phyloP scores from a whole-genome alignment of 768 basidiomycete genomes.

The Boletus vermiculosoides region DNA sequence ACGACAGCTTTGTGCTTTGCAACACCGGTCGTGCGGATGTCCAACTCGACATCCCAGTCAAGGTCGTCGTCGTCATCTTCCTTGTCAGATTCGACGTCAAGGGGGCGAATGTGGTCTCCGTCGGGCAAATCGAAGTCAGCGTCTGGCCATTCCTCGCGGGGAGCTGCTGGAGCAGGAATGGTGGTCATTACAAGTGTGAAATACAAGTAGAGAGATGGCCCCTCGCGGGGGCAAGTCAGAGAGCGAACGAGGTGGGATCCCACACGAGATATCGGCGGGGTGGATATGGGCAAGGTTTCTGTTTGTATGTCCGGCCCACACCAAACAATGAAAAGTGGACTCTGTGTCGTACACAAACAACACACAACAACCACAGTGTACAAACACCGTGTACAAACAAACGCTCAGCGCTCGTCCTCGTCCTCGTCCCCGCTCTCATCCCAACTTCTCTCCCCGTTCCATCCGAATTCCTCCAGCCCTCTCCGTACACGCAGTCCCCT shows the following conservation, averaged over 20 bases:
- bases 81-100: constrained; percentile 58
- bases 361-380: constrained; percentile 18
- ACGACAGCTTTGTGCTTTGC: constrained; percentile 44
- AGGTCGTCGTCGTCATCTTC: constrained; percentile 60
- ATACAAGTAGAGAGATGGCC: constrained; percentile 21
- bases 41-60: constrained; percentile 83
- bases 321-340: constrained; percentile 36
- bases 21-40: constrained; percentile 56
- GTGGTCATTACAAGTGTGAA: constrained; percentile 47
- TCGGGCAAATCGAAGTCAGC: constrained; percentile 86
- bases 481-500: constrained; percentile 62
- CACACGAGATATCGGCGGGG: neutral
- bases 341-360: constrained; percentile 32
- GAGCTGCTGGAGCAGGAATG: constrained; percentile 55
- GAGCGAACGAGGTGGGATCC: constrained; percentile 2
- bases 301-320: neutral
- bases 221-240: constrained; percentile 20
- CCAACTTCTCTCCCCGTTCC: constrained; percentile 15
- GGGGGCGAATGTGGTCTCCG: constrained; percentile 61
- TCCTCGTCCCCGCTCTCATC: constrained; percentile 45
- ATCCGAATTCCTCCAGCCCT: constrained; percentile 51
- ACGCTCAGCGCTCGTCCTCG: constrained; percentile 31
- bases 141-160: constrained; percentile 81
- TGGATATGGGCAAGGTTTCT: neutral
- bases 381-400: constrained; percentile 17